These are phyloP conservation scores for Entophlyctis helioformis DNA, from an alignment of 192 early-diverging fungal genomes.

Conservation along the genomic window DNA sequence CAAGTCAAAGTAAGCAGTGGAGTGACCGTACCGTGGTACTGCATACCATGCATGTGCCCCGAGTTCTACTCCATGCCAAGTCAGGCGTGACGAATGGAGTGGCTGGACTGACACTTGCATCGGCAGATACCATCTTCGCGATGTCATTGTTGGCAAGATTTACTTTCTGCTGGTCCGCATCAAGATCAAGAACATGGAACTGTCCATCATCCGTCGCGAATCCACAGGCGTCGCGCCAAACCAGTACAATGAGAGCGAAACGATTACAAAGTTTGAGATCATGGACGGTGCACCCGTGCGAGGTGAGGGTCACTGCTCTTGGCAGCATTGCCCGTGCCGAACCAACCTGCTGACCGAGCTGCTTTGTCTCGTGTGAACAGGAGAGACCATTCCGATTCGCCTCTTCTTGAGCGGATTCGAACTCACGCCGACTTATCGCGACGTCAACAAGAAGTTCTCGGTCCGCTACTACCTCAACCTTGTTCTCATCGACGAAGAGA, in stretches of 20 bases:
- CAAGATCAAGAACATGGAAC: conserved; percentile 99
- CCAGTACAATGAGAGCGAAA: conserved; percentile 98
- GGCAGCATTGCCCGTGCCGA: background rate
- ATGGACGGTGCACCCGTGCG: conserved; percentile 98
- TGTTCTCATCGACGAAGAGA: conserved; percentile 97
- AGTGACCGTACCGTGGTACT: background rate
- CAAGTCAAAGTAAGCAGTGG: conserved; percentile 71
- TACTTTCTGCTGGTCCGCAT: conserved; percentile 98
- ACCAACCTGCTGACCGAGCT: too few relatives aligned
- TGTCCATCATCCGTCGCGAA: conserved; percentile 95
- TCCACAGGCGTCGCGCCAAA: conserved; percentile 89
- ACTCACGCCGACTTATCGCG: conserved; percentile 95
- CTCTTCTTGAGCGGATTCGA: conserved; percentile 96
- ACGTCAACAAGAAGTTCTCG: conserved; percentile 98
- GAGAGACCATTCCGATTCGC: conserved; percentile 97
- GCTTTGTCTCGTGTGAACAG: conserved; percentile 9
- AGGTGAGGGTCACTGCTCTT: conserved; percentile 22
- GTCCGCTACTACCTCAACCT: conserved; percentile 98
- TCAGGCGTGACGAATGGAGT: too few relatives aligned
- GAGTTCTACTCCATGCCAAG: too few relatives aligned
- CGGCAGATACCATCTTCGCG: conserved; percentile 93
- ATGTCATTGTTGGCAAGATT: conserved; percentile 99
- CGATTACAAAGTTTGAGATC: conserved; percentile 98
- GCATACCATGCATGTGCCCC: too few relatives aligned
- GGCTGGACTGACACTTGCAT: too few relatives aligned